Evolutionary conservation across 1,284 basidiomycete species (phyloP), one percentile per base, ranked within the genome.

Genomic region (Tilletiaria anomala): DNA sequence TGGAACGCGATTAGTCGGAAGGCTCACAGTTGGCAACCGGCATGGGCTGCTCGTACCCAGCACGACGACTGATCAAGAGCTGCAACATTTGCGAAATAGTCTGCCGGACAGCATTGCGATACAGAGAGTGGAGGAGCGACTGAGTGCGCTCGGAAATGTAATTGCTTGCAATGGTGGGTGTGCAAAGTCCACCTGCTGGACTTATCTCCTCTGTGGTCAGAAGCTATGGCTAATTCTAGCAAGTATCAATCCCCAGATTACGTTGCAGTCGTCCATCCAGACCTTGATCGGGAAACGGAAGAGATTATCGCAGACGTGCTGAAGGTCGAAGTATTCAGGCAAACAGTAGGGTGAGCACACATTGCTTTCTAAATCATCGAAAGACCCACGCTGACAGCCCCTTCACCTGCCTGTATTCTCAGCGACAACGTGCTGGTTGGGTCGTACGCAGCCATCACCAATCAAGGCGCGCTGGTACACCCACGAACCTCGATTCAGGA

Each of bases 261-360:
- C 42, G 57, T 61, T 15, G 64, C 56, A 21, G 43, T 62, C 18
- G 55, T 64, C 18, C 58, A 60, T 70, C 93, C 93, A 11, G 93
- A 99, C 59, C 75, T 99, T 48, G 91, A 97, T 72, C 78, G 91
- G 44, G 93, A 99, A 72, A 99, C 93, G 6, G 93, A 99, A 67
- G 93, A 97, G 70, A 97, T 99, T 70, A 94, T 99, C 68, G 91
- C 93, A 38, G 93, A 99, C 69, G 87, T 94, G 10, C 77, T 99
- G 55, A 94, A 96, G 70, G 93, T 97, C 48, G 93, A 99, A 70
- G 93, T 97, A 4, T 99, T 99, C 74, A 75, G 91, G 40, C 91
- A 99, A 70, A 99, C 89, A 10, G 76, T 99, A 52, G 91, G 53
- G 38, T 41, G 15, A 35, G 45, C 36, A 5, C 3, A 8, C 14